Evolutionary conservation across 345 rosid species (phyloP), one percentile per base, ranked within the genome.

Genomic region (Aethionema arabicum): DNA sequence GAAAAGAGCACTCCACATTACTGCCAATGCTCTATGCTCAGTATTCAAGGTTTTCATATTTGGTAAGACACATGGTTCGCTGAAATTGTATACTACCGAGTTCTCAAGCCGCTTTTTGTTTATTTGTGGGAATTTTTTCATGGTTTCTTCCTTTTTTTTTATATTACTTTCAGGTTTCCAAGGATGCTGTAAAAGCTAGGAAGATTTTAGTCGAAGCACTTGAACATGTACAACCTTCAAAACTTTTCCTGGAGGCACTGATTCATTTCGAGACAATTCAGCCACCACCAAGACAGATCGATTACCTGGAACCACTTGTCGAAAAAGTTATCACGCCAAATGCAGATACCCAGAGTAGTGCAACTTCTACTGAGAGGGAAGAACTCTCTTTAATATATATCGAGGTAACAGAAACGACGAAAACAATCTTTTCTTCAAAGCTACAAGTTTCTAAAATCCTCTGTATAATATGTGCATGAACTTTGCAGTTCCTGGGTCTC

Each of bases 21-120:
- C 72, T 95, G 60, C 91, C 95, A 3, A 80, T 88, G 72, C 55
- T 90, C 63, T 88, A 86, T 80, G 96, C 96, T 48, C 99, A 88
- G 61, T 95, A 85, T 65, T 71, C 95, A 10, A 83, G 95, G 27
- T 95, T 95, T 71, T 27, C 77, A 6, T 80, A 78, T 70, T 61
- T 88, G 96, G 99, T 95, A 68, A 35, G 95, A 76, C 58, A 27
- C 70, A 31, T 51, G 11, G 4, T 32, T 21, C 2, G 7, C 45
- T 46, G 31, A 64, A 13, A 50, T 11, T 65, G 37, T 31, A 15
- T 52, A n/a, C 11, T 14, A 8, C 35, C 35, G 4, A 64, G 37
- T 29, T 53, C 8, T 32, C 9, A 32, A 40, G 11, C 10, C 3
- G 4, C 48, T 55, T 11, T 48, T 11, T 48, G 55, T 71, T 48